A percentile compares a stretch with the other conserved stretches of the same genome.
Conservation (phyloP, 2,329 filamentous ascomycete species). For the Fusarium torulosum region DNA sequence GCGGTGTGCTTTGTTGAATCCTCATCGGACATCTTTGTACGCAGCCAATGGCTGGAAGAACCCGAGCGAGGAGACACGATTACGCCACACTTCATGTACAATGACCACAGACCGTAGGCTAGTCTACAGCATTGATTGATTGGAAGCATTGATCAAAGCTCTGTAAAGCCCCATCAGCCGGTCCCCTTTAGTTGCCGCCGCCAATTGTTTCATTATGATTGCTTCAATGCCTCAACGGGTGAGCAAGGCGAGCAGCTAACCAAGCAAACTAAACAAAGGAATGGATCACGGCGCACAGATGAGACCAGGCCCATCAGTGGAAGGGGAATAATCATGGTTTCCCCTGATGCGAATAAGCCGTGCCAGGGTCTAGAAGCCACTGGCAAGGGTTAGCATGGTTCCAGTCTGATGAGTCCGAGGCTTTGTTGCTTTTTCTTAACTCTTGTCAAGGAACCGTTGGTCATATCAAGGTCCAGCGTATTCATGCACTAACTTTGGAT, state of each 20-base stretch:
- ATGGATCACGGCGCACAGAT: constrained; percentile 39
- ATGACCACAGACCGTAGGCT: constrained; percentile 14
- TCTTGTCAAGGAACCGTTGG: constrained; percentile 10
- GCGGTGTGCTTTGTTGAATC: constrained; percentile 10
- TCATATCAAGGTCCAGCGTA: constrained; percentile 2
- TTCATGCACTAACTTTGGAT: constrained; percentile 3
- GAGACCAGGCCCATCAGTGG: constrained; percentile 26
- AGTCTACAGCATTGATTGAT: background rate
- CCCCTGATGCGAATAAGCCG: constrained; percentile 36
- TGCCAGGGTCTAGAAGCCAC: constrained; percentile 24
- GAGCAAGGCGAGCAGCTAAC: constrained; percentile 8
- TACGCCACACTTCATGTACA: constrained; percentile 39
- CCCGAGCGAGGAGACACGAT: constrained; percentile 20
- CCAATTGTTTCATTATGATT: constrained; percentile 45
- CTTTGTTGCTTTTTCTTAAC: constrained; percentile 34
- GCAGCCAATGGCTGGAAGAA: background rate
- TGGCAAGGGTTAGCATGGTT: constrained; percentile 13
- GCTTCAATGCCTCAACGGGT: constrained; percentile 34
- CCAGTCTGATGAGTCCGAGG: constrained; percentile 23
- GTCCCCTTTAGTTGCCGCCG: constrained; percentile 38
- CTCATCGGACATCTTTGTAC: constrained; percentile 2
- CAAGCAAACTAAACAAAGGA: constrained; percentile 15
- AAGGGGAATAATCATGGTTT: constrained; percentile 25
- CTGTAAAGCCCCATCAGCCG: background rate
- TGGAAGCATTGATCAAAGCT: constrained; percentile 7